Conservation (phyloP, 768 basidiomycete species). For the Plicaturopsis crispa region DNA sequence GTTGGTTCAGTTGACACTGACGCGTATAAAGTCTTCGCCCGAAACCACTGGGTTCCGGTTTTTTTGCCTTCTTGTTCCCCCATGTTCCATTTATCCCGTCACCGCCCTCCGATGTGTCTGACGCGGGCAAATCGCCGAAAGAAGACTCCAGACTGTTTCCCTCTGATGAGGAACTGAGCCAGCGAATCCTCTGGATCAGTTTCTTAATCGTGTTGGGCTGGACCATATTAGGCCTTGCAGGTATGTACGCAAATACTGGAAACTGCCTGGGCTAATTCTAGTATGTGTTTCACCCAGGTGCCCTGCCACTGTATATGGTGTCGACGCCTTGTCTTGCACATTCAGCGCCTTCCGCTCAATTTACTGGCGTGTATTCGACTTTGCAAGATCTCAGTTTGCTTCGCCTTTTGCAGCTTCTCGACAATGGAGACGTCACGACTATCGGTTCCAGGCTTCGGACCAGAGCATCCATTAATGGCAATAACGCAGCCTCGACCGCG, state of each 20-base stretch:
- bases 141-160: constrained; percentile 55
- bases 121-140: constrained; percentile 40
- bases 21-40: constrained; percentile 48
- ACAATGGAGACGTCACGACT: constrained; percentile 29
- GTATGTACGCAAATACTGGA: too few relatives aligned
- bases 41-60: constrained; percentile 44
- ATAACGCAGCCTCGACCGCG: constrained; percentile 31
- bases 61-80: constrained; percentile 68
- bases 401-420: constrained; percentile 58
- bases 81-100: constrained; percentile 58
- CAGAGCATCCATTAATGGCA: constrained; percentile 28
- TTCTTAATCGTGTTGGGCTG: constrained; percentile 59
- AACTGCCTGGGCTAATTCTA: too few relatives aligned
- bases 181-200: constrained; percentile 62
- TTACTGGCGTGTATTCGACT: constrained; percentile 55
- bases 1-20: too few relatives aligned
- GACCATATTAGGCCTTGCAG: constrained; percentile 63
- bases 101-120: constrained; percentile 47
- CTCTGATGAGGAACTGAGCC: constrained; percentile 67
- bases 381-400: constrained; percentile 74
- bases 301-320: constrained; percentile 67
- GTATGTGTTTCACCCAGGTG: too few relatives aligned
- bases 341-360: constrained; percentile 32
- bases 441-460: constrained; percentile 19
- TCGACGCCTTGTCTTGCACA: constrained; percentile 60